Evolutionary conservation across 2,329 filamentous ascomycete genomes (phyloP).

Genomic region (Coleophoma crateriformis): DNA sequence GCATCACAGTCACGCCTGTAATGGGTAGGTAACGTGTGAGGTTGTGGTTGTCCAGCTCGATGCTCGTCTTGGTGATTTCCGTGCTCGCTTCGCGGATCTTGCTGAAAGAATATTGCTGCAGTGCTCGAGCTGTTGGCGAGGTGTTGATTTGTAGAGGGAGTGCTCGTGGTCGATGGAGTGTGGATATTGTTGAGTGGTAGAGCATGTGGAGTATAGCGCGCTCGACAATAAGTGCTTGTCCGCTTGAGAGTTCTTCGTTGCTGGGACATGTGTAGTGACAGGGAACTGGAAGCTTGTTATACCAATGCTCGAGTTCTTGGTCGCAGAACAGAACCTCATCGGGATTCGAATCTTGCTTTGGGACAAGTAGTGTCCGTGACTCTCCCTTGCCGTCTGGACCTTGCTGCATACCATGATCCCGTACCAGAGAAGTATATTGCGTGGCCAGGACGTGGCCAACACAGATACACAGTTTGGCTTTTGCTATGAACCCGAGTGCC

Average conservation of each 20-base stretch:
- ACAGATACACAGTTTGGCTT: conserved; percentile 79
- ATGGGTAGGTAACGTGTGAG: conserved; percentile 80
- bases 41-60: conserved; percentile 65
- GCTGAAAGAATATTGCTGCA: conserved; percentile 76
- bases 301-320: conserved; percentile 71
- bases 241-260: conserved; percentile 45
- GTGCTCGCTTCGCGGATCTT: conserved; percentile 79
- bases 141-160: not conserved
- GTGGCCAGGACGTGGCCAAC: conserved; percentile 83
- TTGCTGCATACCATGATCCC: conserved; percentile 26
- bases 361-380: conserved; percentile 69
- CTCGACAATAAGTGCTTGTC: conserved; percentile 52
- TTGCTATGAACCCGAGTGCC: conserved; percentile 81
- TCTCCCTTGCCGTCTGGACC: conserved; percentile 39
- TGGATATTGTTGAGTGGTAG: conserved; percentile 83
- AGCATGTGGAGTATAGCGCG: conserved; percentile 83
- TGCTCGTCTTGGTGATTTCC: conserved; percentile 80
- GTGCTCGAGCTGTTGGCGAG: conserved; percentile 33
- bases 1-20: conserved; percentile 82
- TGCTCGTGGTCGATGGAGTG: conserved; percentile 61
- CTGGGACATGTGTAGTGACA: conserved; percentile 61
- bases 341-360: conserved; percentile 70
- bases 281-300: conserved; percentile 60
- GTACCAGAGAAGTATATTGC: conserved; percentile 83
- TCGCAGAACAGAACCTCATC: conserved; percentile 74